These are phyloP conservation scores for Globisporangium iwayamae DNA, from an alignment of 352 stramenopile species.

Conservation along the genomic window DNA sequence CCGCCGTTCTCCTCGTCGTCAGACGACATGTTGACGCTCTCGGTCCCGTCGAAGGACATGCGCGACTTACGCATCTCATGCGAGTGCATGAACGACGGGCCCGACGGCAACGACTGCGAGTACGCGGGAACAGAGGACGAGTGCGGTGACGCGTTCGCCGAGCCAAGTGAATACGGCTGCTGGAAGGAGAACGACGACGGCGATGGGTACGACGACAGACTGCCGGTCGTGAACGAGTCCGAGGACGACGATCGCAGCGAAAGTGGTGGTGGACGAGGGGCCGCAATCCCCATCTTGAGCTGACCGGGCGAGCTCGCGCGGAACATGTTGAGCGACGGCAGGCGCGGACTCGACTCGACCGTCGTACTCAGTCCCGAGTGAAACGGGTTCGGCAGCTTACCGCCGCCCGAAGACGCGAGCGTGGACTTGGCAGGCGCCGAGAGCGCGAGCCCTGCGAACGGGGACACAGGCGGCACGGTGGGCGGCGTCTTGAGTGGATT, in stretches of 20 bases:
- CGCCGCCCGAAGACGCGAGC: conserved; percentile 13
- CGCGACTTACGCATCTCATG: conserved; percentile 30
- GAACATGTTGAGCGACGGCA: conserved; percentile 71
- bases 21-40: conserved; percentile 61
- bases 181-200: conserved; percentile 42
- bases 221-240: conserved; percentile 43
- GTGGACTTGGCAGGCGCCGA: conserved; percentile 58
- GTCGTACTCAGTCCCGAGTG: conserved; percentile 26
- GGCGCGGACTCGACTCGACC: conserved; percentile 57
- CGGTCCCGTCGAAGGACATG: conserved; percentile 59
- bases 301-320: conserved; percentile 57
- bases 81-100: conserved; percentile 65
- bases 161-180: conserved; percentile 24
- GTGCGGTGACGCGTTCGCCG: conserved; percentile 25
- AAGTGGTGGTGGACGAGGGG: conserved; percentile 40
- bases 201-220: conserved; percentile 21
- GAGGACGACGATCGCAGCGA: conserved; percentile 60
- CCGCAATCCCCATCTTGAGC: conserved; percentile 63
- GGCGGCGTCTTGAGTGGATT: conserved; percentile 42
- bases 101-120: conserved; percentile 65
- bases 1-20: conserved; percentile 60
- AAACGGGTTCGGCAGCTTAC: conserved; percentile 61
- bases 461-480: conserved; percentile 57
- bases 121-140: conserved; percentile 34
- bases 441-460: conserved; percentile 67